These are phyloP conservation scores for Neurospora hispaniola DNA, from an alignment of 495 filamentous ascomycete genomes.

Conservation along the genomic window DNA sequence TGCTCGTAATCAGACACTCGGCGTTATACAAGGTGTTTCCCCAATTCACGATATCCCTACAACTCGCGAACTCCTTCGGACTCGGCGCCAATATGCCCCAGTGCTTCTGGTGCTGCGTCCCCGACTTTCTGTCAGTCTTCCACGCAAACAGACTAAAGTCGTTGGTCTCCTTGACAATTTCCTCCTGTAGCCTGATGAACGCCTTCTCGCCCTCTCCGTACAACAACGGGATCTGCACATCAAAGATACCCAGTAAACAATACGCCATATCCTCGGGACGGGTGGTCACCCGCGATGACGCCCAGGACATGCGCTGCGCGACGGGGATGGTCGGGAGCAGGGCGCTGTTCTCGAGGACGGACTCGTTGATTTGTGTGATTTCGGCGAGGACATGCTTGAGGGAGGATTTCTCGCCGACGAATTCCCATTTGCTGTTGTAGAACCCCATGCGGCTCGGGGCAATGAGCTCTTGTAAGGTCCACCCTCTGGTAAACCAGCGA, in stretches of 20 bases:
- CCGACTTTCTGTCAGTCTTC: not conserved
- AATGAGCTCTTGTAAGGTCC: slow-evolving; percentile 32
- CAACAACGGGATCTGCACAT: slow-evolving; percentile 11
- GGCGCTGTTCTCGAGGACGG: slow-evolving; percentile 2
- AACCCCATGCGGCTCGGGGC: slow-evolving; percentile 24
- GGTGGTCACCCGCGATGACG: slow-evolving; percentile 8
- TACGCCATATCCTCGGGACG: slow-evolving; percentile 18
- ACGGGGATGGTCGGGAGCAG: slow-evolving; percentile 3
- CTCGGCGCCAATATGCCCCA: slow-evolving; percentile 6
- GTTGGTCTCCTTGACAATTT: slow-evolving; percentile 11
- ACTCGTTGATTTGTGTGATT: slow-evolving; percentile 8
- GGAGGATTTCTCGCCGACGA: slow-evolving; percentile 7
- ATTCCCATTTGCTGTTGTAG: slow-evolving; percentile 20
- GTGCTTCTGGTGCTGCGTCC: slow-evolving; percentile 4
- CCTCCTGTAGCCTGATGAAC: slow-evolving; percentile 13
- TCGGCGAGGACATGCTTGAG: not conserved
- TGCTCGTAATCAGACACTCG: slow-evolving; percentile 8
- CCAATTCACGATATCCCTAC: slow-evolving; percentile 1
- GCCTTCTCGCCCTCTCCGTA: slow-evolving; percentile 14
- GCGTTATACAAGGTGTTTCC: slow-evolving; percentile 9
- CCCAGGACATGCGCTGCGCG: slow-evolving; percentile 18
- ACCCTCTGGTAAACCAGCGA: slow-evolving; percentile 28
- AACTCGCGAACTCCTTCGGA: slow-evolving; percentile 4
- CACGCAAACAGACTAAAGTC: slow-evolving; percentile 9
- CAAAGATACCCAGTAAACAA: slow-evolving; percentile 21